Base-by-base conservation (phyloP, 2,329 filamentous ascomycete genomes). In the Fusarium concolor region DNA sequence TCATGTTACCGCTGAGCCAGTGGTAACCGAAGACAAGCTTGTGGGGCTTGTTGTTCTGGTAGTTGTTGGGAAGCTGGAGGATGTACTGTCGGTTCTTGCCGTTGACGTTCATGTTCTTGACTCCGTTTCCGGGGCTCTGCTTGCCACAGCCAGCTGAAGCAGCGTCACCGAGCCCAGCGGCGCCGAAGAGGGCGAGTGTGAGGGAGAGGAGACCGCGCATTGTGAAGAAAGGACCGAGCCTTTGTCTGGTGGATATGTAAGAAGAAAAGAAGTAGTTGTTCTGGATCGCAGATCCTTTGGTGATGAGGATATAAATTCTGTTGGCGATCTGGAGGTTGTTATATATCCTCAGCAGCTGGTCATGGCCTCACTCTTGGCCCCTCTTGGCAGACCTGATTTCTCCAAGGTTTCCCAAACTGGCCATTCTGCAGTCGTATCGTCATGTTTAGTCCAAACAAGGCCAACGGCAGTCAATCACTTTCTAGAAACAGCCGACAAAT, bases 111-210 rank as follows among this genome's bases (percentile, higher is more conserved):
- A 79, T 73, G 38, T 70, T 75, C 59, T 79, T 74, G 43, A 72
- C 71, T 39, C 70, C 70, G 38, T 77, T 77, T 56, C 69, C 74
- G 20, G 73, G 71, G 8, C 75, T 59, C 37, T 46, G 60, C 61
- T 76, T 79, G 44, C 78, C 78, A 62, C 79, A 81, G 18, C 79
- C 79, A 14, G 78, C 63, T 33, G 66, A 71, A 85, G 58, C 58
- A 31, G 58, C 43, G 10, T 62, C 58, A 28, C 58, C 56, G 18
- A 62, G 33, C 58, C 59, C 56, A 28, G 58, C 58, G 35, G 58
- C 58, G 24, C 56, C 58, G 33, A 62, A 20, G 12, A 62, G 58
- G 58, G 58, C 56, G 39, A 62, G 56, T 14, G 45, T 45, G n/a
- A 62, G 50, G 29, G 56, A 42, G 18, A 62, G n/a, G n/a, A 58